A percentile compares a stretch with the other conserved stretches of the same genome.
Conservation (phyloP, 1,284 basidiomycete genomes). For the Heterobasidion irregulare region DNA sequence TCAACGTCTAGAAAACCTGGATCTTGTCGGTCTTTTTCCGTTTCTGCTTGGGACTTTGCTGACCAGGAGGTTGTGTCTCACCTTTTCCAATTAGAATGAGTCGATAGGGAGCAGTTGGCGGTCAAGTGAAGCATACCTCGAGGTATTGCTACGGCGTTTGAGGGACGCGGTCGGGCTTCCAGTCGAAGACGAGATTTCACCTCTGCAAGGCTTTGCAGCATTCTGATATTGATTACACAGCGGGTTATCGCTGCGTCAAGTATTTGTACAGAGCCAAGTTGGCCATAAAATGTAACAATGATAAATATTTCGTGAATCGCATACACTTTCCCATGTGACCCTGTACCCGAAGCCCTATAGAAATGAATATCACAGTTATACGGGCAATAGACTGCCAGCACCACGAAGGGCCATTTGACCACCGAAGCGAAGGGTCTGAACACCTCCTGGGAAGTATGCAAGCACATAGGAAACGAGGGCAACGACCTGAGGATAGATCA, state of each 20-base stretch:
- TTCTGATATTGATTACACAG: background rate
- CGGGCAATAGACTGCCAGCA: constrained; percentile 71
- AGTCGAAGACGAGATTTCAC: constrained; percentile 21
- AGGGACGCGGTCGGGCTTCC: constrained; percentile 51
- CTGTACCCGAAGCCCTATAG: too few relatives aligned
- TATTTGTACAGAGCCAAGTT: background rate
- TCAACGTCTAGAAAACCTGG: constrained; percentile 38
- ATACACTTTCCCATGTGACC: background rate
- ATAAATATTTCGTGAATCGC: background rate
- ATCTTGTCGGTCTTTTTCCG: constrained; percentile 33
- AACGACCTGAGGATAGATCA: constrained; percentile 41
- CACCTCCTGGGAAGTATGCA: constrained; percentile 88
- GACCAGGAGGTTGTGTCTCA: background rate
- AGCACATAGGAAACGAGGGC: constrained; percentile 82
- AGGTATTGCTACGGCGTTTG: constrained; percentile 61
- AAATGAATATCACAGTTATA: constrained; percentile 20
- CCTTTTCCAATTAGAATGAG: constrained; percentile 13
- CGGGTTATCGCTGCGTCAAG: background rate
- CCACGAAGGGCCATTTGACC: constrained; percentile 77
- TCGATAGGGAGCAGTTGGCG: constrained; percentile 35
- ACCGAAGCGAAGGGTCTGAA: constrained; percentile 75
- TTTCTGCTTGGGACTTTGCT: background rate
- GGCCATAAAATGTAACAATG: background rate
- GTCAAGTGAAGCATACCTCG: constrained; percentile 53
- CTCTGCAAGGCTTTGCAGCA: background rate